Conservation (phyloP, 306 rosid genomes). For the Sindora glabra region DNA sequence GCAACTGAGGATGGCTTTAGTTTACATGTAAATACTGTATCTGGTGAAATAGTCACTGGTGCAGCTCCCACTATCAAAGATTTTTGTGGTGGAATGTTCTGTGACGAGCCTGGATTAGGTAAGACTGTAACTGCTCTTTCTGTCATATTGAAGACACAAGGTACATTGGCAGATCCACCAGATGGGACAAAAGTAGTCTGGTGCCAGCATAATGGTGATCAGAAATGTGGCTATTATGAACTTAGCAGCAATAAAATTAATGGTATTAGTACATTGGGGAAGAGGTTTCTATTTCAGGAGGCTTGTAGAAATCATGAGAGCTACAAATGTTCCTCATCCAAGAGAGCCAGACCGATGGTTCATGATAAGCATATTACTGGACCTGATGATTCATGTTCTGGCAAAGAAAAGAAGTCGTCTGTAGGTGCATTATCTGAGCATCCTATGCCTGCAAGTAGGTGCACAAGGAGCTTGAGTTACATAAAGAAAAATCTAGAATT, state of each 20-base stretch:
- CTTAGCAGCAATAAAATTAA: constrained; percentile 32
- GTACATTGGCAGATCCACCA: constrained; percentile 70
- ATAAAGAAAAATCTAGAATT: constrained; percentile 45
- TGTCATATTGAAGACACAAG: constrained; percentile 76
- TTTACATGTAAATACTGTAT: constrained; percentile 56
- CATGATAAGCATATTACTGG: constrained; percentile 26
- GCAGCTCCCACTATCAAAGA: constrained; percentile 68
- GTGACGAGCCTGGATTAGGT: constrained; percentile 98
- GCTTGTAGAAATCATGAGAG: constrained; percentile 28
- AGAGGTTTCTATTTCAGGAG: constrained; percentile 35
- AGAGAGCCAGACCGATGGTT: constrained; percentile 47
- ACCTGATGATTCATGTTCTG: constrained; percentile 26
- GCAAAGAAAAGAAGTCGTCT: constrained; percentile 38
- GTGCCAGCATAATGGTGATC: constrained; percentile 66
- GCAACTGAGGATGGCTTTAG: constrained; percentile 70
- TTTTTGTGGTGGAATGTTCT: constrained; percentile 90
- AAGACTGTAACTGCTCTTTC: constrained; percentile 94
- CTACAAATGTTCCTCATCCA: constrained; percentile 33
- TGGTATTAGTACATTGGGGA: constrained; percentile 27
- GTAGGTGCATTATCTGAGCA: constrained; percentile 31
- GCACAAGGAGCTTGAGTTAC: constrained; percentile 50
- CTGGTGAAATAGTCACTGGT: constrained; percentile 73
- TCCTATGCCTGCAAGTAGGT: constrained; percentile 24
- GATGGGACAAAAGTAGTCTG: constrained; percentile 54
- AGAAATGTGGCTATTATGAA: constrained; percentile 86